Evolutionary conservation across 2,329 filamentous ascomycete genomes (phyloP).

Genomic region (Pseudogymnoascus sp.): DNA sequence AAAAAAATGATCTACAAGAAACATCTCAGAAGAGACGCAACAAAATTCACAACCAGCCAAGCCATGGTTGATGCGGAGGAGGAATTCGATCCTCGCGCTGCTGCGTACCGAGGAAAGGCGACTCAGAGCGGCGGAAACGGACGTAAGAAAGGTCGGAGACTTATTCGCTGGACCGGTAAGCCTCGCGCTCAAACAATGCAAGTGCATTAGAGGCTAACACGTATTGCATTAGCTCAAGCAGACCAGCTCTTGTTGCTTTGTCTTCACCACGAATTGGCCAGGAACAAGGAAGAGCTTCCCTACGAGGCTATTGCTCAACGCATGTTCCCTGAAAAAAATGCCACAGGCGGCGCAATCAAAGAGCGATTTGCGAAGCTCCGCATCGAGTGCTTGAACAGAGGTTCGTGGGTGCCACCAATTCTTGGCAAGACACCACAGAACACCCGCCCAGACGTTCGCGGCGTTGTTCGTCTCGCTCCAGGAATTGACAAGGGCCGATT

Average conservation of each 20-base stretch:
- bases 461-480: constrained; percentile 6
- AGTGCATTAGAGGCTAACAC: not conserved
- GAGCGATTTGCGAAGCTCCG: constrained; percentile 33
- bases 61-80: constrained; percentile 16
- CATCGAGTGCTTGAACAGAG: constrained; percentile 29
- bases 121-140: constrained; percentile 10
- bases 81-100: constrained; percentile 11
- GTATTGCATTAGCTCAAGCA: not conserved
- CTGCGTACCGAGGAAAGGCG: not conserved
- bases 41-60: constrained; percentile 9
- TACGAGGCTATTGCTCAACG: constrained; percentile 35
- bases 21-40: not conserved
- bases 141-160: constrained; percentile 10
- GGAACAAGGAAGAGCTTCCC: constrained; percentile 29
- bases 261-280: constrained; percentile 14
- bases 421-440: constrained; percentile 22
- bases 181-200: not conserved
- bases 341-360: constrained; percentile 31
- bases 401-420: constrained; percentile 35
- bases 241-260: constrained; percentile 10
- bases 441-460: constrained; percentile 20
- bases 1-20: constrained; percentile 11
- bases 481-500: constrained; percentile 6
- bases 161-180: constrained; percentile 12
- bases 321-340: constrained; percentile 30